phyloP scores from a whole-genome alignment of 1,139 yeast genomes.

The Wickerhamomyces sp. region DNA sequence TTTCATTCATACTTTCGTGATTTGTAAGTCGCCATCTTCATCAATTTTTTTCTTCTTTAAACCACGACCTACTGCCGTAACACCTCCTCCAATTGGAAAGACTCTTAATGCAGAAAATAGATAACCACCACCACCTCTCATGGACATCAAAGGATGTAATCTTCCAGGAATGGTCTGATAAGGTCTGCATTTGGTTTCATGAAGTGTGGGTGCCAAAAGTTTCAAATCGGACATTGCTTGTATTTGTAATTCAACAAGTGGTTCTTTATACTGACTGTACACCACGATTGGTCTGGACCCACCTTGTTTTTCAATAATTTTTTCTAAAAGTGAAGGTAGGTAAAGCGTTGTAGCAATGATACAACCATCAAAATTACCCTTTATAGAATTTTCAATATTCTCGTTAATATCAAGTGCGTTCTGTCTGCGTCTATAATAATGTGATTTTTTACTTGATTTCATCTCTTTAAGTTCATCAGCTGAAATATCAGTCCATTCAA shows the following conservation, averaged over 20 bases:
- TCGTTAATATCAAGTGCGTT: slow-evolving; percentile 51
- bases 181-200: slow-evolving; percentile 78
- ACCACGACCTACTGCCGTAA: slow-evolving; percentile 25
- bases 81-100: slow-evolving; percentile 51
- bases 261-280: slow-evolving; percentile 78
- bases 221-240: slow-evolving; percentile 58
- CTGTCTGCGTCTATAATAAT: slow-evolving; percentile 60
- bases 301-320: slow-evolving; percentile 58
- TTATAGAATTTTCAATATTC: slow-evolving; percentile 44
- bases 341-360: slow-evolving; percentile 70
- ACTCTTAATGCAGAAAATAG: slow-evolving; percentile 77
- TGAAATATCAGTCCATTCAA: slow-evolving; percentile 44
- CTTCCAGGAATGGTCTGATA: slow-evolving; percentile 94
- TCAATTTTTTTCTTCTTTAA: slow-evolving; percentile 19
- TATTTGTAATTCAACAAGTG: slow-evolving; percentile 68
- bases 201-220: slow-evolving; percentile 76
- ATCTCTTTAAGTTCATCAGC: slow-evolving; percentile 50
- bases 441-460: slow-evolving; percentile 57
- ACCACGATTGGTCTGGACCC: slow-evolving; percentile 87
- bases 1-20: too few species aligned
- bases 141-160: slow-evolving; percentile 92
- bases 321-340: slow-evolving; percentile 59
- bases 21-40: too few species aligned
- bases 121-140: slow-evolving; percentile 90
- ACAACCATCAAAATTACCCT: slow-evolving; percentile 69